These are phyloP conservation scores for Suillus decipiens DNA, from an alignment of 768 basidiomycete species.

Conservation along the genomic window DNA sequence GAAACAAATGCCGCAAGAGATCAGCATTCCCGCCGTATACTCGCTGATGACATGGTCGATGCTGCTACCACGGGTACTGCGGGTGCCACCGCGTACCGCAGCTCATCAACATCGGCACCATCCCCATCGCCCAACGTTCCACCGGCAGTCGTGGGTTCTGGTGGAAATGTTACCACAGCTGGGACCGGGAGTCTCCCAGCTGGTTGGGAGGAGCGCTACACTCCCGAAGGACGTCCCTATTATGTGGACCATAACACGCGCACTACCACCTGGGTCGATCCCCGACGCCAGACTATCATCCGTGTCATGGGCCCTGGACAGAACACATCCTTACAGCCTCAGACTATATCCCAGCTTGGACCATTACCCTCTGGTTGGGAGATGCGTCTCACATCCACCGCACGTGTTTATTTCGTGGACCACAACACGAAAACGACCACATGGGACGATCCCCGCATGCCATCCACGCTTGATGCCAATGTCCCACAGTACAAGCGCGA, in stretches of 20 bases:
- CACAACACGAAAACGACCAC: constrained; percentile 99
- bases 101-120: constrained; percentile 35
- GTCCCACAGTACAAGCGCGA: constrained; percentile 99
- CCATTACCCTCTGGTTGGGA: constrained; percentile 99
- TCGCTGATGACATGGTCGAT: constrained; percentile 86
- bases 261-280: constrained; percentile 99
- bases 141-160: constrained; percentile 51
- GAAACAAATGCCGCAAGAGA: constrained; percentile 87
- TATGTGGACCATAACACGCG: constrained; percentile 99
- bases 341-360: constrained; percentile 95
- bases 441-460: constrained; percentile 98
- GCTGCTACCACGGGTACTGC: constrained; percentile 49
- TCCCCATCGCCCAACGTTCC: constrained; percentile 36
- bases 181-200: constrained; percentile 89
- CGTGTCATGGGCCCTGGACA: constrained; percentile 97
- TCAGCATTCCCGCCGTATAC: constrained; percentile 80
- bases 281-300: constrained; percentile 93
- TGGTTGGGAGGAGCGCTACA: constrained; percentile 99
- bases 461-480: constrained; percentile 92
- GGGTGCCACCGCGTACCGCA: constrained; percentile 43
- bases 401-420: constrained; percentile 98
- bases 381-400: constrained; percentile 98
- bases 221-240: constrained; percentile 96
- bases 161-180: constrained; percentile 55
- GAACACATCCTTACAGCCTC: constrained; percentile 85